phyloP scores from a whole-genome alignment of 2,329 filamentous ascomycete genomes.

The Colletotrichum shisoi region DNA sequence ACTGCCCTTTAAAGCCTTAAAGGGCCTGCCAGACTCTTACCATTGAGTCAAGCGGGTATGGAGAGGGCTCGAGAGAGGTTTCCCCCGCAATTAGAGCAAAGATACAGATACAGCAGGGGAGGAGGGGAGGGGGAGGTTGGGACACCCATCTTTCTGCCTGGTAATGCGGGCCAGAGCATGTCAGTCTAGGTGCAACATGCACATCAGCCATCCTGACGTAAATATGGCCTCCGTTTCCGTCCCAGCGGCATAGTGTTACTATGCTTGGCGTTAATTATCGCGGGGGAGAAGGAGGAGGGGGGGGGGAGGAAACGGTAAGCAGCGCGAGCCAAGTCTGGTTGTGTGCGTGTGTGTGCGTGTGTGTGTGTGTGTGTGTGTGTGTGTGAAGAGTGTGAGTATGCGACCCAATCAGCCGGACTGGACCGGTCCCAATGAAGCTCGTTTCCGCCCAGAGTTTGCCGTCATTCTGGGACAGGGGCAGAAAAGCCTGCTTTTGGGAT shows the following conservation, averaged over 20 bases:
- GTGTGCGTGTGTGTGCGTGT: slow-evolving; percentile 4
- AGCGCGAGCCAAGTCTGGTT: slow-evolving; percentile 17
- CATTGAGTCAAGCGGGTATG: no score
- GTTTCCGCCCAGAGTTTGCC: background rate
- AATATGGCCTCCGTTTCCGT: background rate
- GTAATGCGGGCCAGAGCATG: background rate
- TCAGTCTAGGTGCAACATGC: no score
- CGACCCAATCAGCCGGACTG: slow-evolving; percentile 28
- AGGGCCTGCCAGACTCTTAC: no score
- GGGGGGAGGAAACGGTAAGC: slow-evolving; percentile 1
- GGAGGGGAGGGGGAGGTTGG: background rate
- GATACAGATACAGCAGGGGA: background rate
- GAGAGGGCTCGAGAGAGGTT: background rate
- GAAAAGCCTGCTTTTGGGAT: background rate
- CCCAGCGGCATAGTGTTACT: background rate
- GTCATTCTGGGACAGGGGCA: background rate
- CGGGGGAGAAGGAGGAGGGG: no score
- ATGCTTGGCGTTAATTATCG: background rate
- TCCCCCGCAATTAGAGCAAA: background rate
- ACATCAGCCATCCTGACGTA: background rate
- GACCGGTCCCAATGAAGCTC: slow-evolving; percentile 12
- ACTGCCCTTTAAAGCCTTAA: no score
- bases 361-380: no score
- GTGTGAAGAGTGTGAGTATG: slow-evolving; percentile 1
- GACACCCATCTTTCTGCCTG: background rate